phyloP scores from a whole-genome alignment of 1,284 basidiomycete genomes.

The Xanthoconium separans region DNA sequence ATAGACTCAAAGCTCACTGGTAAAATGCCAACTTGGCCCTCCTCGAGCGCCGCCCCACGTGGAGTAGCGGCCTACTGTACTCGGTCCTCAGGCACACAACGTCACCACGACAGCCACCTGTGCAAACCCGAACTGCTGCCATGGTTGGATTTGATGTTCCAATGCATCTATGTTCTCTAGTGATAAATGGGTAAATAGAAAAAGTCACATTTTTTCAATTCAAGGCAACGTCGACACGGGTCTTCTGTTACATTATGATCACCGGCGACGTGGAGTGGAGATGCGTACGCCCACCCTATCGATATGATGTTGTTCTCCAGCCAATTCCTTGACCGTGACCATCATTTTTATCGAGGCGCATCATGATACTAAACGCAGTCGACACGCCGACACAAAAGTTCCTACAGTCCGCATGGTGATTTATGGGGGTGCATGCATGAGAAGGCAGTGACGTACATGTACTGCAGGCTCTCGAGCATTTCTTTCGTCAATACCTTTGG shows the following conservation, averaged over 20 bases:
- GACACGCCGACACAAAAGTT: slow-evolving; percentile 74
- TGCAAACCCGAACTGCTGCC: no score
- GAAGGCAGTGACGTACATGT: slow-evolving; percentile 50
- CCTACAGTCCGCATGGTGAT: slow-evolving; percentile 33
- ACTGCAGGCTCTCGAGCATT: slow-evolving; percentile 67
- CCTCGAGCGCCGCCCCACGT: no score
- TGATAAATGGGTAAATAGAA: no score
- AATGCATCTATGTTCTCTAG: no score
- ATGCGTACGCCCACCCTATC: slow-evolving; percentile 64
- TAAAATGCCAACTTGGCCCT: no score
- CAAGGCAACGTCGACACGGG: slow-evolving; percentile 6
- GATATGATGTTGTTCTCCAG: slow-evolving; percentile 80
- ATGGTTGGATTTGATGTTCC: no score
- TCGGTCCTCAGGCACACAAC: no score
- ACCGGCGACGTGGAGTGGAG: slow-evolving; percentile 19
- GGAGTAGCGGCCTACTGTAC: no score
- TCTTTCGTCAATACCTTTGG: slow-evolving; percentile 63
- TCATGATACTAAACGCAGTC: slow-evolving; percentile 65
- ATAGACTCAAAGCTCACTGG: no score
- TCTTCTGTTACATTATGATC: slow-evolving; percentile 13
- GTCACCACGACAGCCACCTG: no score
- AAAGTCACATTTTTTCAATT: no score
- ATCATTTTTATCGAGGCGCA: slow-evolving; percentile 40
- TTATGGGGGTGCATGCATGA: slow-evolving; percentile 45
- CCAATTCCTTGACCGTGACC: slow-evolving; percentile 71